These are phyloP conservation scores for Hypocrella siamensis DNA, from an alignment of 2,329 filamentous ascomycete species.

Conservation along the genomic window DNA sequence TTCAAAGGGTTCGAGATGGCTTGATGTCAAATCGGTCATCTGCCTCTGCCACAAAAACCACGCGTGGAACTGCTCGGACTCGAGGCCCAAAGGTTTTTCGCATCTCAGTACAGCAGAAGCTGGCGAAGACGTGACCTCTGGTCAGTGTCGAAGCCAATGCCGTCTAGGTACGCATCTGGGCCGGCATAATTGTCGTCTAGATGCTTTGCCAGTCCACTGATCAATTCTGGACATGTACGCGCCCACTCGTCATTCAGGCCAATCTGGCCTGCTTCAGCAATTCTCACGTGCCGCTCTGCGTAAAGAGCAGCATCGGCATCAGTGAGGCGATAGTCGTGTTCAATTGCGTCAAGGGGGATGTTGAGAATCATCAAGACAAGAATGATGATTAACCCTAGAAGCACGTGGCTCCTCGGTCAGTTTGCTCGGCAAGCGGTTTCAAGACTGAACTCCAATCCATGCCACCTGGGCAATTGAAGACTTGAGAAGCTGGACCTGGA, in stretches of 20 bases:
- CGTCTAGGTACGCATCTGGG: slow-evolving; percentile 44
- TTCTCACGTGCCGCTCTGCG: slow-evolving; percentile 43
- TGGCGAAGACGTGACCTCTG: slow-evolving; percentile 26
- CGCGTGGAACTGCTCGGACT: not conserved
- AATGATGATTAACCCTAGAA: slow-evolving; percentile 50
- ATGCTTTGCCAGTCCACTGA: slow-evolving; percentile 39
- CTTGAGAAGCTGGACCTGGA: not conserved
- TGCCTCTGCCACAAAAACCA: too few relatives aligned
- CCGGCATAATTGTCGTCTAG: slow-evolving; percentile 49
- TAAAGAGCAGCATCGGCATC: slow-evolving; percentile 40
- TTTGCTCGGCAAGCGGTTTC: too few relatives aligned
- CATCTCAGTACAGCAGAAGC: slow-evolving; percentile 22
- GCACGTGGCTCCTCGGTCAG: slow-evolving; percentile 19
- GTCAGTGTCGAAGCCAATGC: slow-evolving; percentile 37
- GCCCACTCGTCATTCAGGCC: slow-evolving; percentile 63
- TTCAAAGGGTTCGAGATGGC: too few relatives aligned
- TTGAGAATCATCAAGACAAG: slow-evolving; percentile 50
- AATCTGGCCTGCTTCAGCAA: slow-evolving; percentile 53
- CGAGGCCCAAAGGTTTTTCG: not conserved
- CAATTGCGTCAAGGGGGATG: slow-evolving; percentile 42
- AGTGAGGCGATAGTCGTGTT: slow-evolving; percentile 57
- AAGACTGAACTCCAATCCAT: too few relatives aligned
- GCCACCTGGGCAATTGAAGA: too few relatives aligned
- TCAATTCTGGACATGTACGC: slow-evolving; percentile 47
- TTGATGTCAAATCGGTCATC: too few relatives aligned